These are phyloP conservation scores for Tuber brumale DNA, from an alignment of 495 filamentous ascomycete species.

Conservation along the genomic window DNA sequence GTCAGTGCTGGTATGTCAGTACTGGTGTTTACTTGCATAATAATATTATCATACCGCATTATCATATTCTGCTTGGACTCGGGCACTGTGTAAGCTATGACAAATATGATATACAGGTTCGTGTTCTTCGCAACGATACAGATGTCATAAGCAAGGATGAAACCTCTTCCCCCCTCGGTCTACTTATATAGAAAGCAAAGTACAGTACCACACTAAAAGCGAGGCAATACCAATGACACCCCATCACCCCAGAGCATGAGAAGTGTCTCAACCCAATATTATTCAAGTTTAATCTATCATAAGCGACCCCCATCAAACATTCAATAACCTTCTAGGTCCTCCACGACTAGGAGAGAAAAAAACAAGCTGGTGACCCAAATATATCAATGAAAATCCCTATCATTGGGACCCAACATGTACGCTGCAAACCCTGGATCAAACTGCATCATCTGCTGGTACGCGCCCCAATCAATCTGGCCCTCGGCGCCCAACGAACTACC, in stretches of 20 bases:
- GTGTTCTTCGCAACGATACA: background rate
- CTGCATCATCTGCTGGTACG: slow-evolving; percentile 36
- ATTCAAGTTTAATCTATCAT: background rate
- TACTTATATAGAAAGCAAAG: background rate
- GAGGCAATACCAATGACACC: background rate
- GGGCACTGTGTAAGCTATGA: background rate
- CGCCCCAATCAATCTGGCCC: slow-evolving; percentile 38
- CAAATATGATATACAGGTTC: background rate
- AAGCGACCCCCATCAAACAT: background rate
- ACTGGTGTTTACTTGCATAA: background rate
- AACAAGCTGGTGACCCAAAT: background rate
- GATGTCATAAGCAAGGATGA: background rate
- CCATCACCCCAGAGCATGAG: background rate
- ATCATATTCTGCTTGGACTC: background rate
- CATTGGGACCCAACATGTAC: slow-evolving; percentile 30
- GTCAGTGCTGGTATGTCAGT: too few species aligned
- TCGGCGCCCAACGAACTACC: slow-evolving; percentile 2
- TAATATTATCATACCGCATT: background rate
- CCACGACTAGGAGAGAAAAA: background rate
- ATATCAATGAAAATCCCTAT: slow-evolving; percentile 11
- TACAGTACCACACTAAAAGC: background rate
- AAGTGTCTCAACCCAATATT: background rate
- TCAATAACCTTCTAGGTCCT: background rate
- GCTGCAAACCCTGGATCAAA: slow-evolving; percentile 34
- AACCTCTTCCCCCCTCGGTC: background rate